Evolutionary conservation across 805 yeast genomes (phyloP).

Genomic region (Sporopachydermia lactativora): DNA sequence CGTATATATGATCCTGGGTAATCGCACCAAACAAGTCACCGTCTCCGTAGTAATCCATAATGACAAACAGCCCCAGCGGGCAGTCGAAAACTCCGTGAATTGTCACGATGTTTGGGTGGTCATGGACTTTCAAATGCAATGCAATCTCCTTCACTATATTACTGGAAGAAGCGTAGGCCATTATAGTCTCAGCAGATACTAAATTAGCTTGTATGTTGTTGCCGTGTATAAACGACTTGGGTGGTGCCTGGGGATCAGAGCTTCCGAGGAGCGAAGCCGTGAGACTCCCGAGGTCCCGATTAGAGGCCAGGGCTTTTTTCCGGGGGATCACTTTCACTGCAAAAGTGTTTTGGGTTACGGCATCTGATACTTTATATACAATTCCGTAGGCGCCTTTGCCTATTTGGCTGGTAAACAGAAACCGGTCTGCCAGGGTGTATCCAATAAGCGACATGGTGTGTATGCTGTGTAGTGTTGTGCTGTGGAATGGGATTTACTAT

Average conservation of each 20-base stretch:
- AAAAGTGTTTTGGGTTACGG: slow-evolving; percentile 30
- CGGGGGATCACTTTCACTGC: slow-evolving; percentile 67
- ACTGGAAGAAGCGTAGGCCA: slow-evolving; percentile 12
- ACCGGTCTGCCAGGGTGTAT: neutral
- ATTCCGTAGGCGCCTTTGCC: slow-evolving; percentile 85
- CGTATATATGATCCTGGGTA: slow-evolving; percentile 40
- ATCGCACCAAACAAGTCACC: slow-evolving; percentile 83
- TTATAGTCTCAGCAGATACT: slow-evolving; percentile 19
- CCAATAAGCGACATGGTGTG: neutral
- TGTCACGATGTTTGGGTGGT: slow-evolving; percentile 65
- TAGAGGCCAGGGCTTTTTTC: slow-evolving; percentile 20
- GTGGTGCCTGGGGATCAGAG: slow-evolving; percentile 15
- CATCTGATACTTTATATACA: slow-evolving; percentile 55
- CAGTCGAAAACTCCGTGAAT: slow-evolving; percentile 61
- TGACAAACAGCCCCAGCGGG: slow-evolving; percentile 37
- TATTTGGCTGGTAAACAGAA: slow-evolving; percentile 23
- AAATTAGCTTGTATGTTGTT: slow-evolving; percentile 12
- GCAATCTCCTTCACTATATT: slow-evolving; percentile 50
- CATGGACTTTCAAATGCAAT: slow-evolving; percentile 59
- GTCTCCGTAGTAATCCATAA: slow-evolving; percentile 76
- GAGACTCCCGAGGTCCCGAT: slow-evolving; percentile 17
- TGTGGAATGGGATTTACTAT: no score
- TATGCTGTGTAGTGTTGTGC: no score
- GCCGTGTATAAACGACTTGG: slow-evolving; percentile 13
- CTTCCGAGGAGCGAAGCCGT: slow-evolving; percentile 10